These are phyloP conservation scores for Elaphomyces granulatus DNA, from an alignment of 495 filamentous ascomycete species.

Conservation along the genomic window DNA sequence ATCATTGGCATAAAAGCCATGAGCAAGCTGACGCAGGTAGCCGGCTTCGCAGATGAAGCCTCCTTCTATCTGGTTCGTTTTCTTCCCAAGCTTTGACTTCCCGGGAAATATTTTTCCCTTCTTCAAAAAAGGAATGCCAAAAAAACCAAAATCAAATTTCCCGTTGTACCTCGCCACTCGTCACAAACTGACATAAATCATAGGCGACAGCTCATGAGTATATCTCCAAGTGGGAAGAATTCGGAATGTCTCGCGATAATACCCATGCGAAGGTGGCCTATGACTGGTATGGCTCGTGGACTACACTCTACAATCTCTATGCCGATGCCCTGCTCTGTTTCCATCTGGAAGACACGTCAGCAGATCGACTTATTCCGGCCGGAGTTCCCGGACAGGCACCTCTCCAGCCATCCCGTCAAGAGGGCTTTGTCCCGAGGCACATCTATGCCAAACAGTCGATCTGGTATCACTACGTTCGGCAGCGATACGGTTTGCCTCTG, in stretches of 20 bases:
- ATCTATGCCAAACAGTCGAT: conserved; percentile 72
- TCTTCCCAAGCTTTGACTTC: no score
- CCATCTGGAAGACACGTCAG: conserved; percentile 40
- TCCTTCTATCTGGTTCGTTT: conserved; percentile 45
- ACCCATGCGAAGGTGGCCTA: conserved; percentile 85
- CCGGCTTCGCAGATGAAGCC: conserved; percentile 51
- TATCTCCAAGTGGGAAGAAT: conserved; percentile 69
- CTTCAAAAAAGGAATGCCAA: no score
- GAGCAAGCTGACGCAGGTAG: conserved; percentile 61
- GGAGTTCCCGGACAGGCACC: conserved; percentile 27
- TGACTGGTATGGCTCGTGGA: conserved; percentile 92
- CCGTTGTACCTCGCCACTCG: background rate
- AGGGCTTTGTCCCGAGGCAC: conserved; percentile 48
- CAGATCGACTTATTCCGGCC: conserved; percentile 1
- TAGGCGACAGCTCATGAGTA: conserved; percentile 44
- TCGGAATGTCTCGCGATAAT: conserved; percentile 65
- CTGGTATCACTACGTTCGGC: conserved; percentile 76
- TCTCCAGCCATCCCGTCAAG: conserved; percentile 16
- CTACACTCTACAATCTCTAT: conserved; percentile 84
- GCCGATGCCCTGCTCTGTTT: conserved; percentile 73
- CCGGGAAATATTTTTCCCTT: no score
- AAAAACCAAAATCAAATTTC: no score
- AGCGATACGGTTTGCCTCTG: conserved; percentile 70
- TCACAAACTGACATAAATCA: background rate
- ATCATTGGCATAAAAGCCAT: conserved; percentile 93